Percentiles rank a stretch among this genome's conserved stretches.
phyloP scores from a whole-genome alignment of 306 rosid species.

The Vachellia pachyceras region DNA sequence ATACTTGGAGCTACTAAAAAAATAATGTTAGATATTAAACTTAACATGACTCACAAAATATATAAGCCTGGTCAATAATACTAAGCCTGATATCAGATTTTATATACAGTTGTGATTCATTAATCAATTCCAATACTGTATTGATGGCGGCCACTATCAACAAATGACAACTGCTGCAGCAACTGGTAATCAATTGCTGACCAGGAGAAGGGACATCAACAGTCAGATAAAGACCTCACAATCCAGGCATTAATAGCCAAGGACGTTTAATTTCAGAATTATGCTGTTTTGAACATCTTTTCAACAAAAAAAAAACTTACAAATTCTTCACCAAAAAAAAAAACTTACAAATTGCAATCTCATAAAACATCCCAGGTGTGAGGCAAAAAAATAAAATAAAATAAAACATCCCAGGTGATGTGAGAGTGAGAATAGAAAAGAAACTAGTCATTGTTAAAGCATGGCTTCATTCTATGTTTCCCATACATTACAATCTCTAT shows the following conservation, averaged over 20 bases:
- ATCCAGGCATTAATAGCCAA: not conserved
- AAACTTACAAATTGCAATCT: not conserved
- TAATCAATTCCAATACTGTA: not conserved
- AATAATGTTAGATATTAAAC: too few relatives aligned
- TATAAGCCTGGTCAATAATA: too few relatives aligned
- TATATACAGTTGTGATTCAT: not conserved
- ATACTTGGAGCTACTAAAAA: too few relatives aligned
- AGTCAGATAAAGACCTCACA: slow-evolving; percentile 2
- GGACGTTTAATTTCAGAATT: slow-evolving; percentile 1
- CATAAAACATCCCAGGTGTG: too few relatives aligned
- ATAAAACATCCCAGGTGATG: not conserved
- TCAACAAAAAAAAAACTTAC: too few relatives aligned
- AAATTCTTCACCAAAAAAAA: too few relatives aligned
- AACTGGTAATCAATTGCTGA: not conserved
- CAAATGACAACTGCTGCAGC: not conserved
- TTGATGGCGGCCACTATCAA: not conserved
- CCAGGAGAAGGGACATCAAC: not conserved
- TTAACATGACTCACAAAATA: too few relatives aligned
- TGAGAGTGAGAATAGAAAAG: slow-evolving; percentile 2
- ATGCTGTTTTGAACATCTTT: not conserved
- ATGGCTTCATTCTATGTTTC: not conserved
- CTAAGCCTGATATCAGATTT: not conserved
- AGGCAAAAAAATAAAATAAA: too few relatives aligned
- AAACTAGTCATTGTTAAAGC: not conserved
- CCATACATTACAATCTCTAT: slow-evolving; percentile 12